Conservation (phyloP, 352 stramenopile species). For the Phytophthora pisi region DNA sequence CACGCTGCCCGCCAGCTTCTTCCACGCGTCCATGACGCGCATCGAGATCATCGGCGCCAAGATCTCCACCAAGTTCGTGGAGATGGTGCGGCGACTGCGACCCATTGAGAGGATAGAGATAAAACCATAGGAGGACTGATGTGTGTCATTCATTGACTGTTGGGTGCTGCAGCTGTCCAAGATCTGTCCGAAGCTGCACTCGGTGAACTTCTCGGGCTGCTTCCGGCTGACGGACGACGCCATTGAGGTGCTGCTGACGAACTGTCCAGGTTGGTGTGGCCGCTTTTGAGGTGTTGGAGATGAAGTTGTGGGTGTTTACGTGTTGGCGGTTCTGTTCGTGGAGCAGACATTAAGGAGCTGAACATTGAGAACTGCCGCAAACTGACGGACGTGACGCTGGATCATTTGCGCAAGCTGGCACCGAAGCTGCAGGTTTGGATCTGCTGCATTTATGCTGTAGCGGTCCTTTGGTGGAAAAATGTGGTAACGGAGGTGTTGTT, state of each 20-base stretch:
- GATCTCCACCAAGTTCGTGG: constrained; percentile 79
- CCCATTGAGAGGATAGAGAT: background rate
- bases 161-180: constrained; percentile 53
- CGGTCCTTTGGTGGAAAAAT: background rate
- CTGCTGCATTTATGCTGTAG: background rate
- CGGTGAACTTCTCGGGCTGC: constrained; percentile 87
- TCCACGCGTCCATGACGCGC: constrained; percentile 86
- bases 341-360: constrained; percentile 84
- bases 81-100: constrained; percentile 43
- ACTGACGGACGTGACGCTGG: constrained; percentile 77
- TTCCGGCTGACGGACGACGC: constrained; percentile 89
- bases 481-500: background rate
- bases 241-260: constrained; percentile 79
- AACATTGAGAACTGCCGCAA: constrained; percentile 92
- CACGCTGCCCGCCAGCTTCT: constrained; percentile 83
- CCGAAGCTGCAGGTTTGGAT: constrained; percentile 76
- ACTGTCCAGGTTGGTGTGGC: constrained; percentile 61
- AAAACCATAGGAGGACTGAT: background rate
- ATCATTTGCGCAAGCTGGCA: constrained; percentile 77
- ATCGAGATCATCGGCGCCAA: constrained; percentile 87
- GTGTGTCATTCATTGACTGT: background rate
- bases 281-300: background rate
- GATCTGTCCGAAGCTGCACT: constrained; percentile 85
- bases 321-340: background rate
- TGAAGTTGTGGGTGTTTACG: constrained; percentile 4